These are phyloP conservation scores for Teunomyces pallodes DNA, from an alignment of 805 yeast genomes.

Conservation along the genomic window DNA sequence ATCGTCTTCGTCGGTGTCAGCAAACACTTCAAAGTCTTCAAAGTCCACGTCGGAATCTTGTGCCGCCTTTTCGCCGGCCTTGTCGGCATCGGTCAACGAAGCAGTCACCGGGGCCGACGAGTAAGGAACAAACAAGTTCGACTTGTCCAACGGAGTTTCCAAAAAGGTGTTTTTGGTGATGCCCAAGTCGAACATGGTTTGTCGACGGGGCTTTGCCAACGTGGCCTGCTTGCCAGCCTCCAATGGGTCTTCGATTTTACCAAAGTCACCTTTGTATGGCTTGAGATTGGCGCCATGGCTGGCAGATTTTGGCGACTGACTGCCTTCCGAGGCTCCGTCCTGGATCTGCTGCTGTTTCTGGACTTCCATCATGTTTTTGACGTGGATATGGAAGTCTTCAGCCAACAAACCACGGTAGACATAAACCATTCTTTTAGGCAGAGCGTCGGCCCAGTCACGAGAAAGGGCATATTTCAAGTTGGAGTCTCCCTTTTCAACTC, in stretches of 20 bases:
- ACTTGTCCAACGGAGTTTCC: slow-evolving; percentile 38
- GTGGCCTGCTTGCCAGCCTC: slow-evolving; percentile 36
- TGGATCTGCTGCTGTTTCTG: slow-evolving; percentile 31
- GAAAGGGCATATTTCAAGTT: slow-evolving; percentile 70
- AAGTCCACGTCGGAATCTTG: slow-evolving; percentile 43
- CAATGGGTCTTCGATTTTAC: slow-evolving; percentile 23
- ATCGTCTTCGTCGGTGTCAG: slow-evolving; percentile 34
- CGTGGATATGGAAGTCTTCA: slow-evolving; percentile 72
- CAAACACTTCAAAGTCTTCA: slow-evolving; percentile 50
- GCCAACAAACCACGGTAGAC: slow-evolving; percentile 78
- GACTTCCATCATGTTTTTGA: slow-evolving; percentile 58
- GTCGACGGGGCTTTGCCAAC: slow-evolving; percentile 44
- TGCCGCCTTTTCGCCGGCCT: slow-evolving; percentile 6
- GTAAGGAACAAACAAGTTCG: slow-evolving; percentile 61
- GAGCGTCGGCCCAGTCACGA: slow-evolving; percentile 89
- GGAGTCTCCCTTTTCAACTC: slow-evolving; percentile 81
- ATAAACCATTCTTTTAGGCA: slow-evolving; percentile 86
- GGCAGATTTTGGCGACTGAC: slow-evolving; percentile 10
- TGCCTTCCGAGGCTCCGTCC: slow-evolving; percentile 1
- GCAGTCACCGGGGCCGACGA: slow-evolving; percentile 79
- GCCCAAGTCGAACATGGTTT: slow-evolving; percentile 53
- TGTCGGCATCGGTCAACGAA: slow-evolving; percentile 38
- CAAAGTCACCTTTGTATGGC: slow-evolving; percentile 2
- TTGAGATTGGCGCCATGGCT: slow-evolving; percentile 7
- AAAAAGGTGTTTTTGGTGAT: slow-evolving; percentile 41